Conservation (phyloP, 2,329 filamentous ascomycete species). For the Gaeumannomyces sp. region DNA sequence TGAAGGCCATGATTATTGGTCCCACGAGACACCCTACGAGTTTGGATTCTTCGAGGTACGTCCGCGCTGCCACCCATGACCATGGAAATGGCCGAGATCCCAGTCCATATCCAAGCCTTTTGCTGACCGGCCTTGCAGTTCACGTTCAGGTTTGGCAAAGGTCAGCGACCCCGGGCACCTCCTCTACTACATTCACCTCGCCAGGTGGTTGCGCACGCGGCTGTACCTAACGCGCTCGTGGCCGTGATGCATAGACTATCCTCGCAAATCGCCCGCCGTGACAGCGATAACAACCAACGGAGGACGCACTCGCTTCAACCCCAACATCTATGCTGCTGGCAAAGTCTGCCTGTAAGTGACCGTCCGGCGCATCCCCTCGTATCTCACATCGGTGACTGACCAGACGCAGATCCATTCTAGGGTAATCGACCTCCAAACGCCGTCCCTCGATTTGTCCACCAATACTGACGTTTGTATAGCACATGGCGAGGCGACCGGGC, state of each 20-base stretch:
- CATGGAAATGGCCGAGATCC: not conserved
- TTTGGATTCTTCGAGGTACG: conserved; percentile 93
- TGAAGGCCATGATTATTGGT: conserved; percentile 83
- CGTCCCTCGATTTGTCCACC: conserved; percentile 62
- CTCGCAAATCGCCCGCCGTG: conserved; percentile 56
- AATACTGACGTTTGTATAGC: conserved; percentile 38
- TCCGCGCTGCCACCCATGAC: conserved; percentile 1
- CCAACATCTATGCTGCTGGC: conserved; percentile 87
- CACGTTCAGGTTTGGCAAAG: conserved; percentile 66
- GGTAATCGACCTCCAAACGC: conserved; percentile 32
- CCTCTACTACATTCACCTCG: not conserved
- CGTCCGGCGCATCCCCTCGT: not conserved
- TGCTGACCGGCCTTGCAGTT: conserved; percentile 46
- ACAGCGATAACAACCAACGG: conserved; percentile 77
- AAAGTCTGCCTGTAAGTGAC: conserved; percentile 80
- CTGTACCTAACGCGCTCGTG: conserved; percentile 6
- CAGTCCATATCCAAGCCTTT: not conserved
- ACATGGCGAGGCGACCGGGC: conserved; percentile 86
- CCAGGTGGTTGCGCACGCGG: not conserved
- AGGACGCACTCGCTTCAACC: conserved; percentile 88
- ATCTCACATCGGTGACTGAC: not conserved
- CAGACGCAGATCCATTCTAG: conserved; percentile 12
- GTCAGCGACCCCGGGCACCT: conserved; percentile 33
- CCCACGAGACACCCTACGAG: conserved; percentile 95
- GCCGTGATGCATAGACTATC: conserved; percentile 63